These are phyloP conservation scores for Globisporangium paroecandrum DNA, from an alignment of 352 stramenopile genomes.

Conservation along the genomic window DNA sequence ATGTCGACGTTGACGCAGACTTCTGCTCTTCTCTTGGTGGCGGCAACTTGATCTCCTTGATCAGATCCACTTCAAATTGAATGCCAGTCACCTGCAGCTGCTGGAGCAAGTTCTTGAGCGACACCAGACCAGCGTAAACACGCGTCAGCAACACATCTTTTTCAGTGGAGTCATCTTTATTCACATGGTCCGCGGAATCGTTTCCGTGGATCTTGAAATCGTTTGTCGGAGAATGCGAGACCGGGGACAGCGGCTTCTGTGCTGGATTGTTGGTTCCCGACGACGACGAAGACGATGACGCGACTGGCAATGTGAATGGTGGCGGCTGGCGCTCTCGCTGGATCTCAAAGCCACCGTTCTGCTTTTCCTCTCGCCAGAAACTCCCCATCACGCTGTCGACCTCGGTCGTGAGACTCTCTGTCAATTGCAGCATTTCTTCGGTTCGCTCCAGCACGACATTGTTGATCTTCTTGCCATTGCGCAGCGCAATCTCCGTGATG, in stretches of 20 bases:
- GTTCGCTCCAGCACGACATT: slow-evolving; percentile 69
- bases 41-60: slow-evolving; percentile 70
- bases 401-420: slow-evolving; percentile 43
- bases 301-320: slow-evolving; percentile 40
- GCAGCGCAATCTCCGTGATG: slow-evolving; percentile 69
- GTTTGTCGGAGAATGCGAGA: slow-evolving; percentile 31
- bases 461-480: slow-evolving; percentile 70
- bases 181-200: slow-evolving; percentile 14
- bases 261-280: slow-evolving; percentile 9
- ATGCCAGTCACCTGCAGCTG: slow-evolving; percentile 78
- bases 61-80: slow-evolving; percentile 81
- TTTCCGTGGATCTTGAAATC: slow-evolving; percentile 29
- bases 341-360: neutral
- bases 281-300: slow-evolving; percentile 18
- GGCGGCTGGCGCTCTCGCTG: slow-evolving; percentile 21
- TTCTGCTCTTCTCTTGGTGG: slow-evolving; percentile 56
- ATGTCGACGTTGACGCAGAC: slow-evolving; percentile 15
- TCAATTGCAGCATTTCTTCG: slow-evolving; percentile 71
- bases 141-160: slow-evolving; percentile 50
- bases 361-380: slow-evolving; percentile 20
- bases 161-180: slow-evolving; percentile 17
- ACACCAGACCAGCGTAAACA: slow-evolving; percentile 49
- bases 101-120: slow-evolving; percentile 72
- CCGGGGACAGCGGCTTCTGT: slow-evolving; percentile 20
- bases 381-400: slow-evolving; percentile 42